Evolutionary conservation across 805 yeast genomes (phyloP), one percentile per base, ranked within the genome.

Genomic region (Candida nitratophila): DNA sequence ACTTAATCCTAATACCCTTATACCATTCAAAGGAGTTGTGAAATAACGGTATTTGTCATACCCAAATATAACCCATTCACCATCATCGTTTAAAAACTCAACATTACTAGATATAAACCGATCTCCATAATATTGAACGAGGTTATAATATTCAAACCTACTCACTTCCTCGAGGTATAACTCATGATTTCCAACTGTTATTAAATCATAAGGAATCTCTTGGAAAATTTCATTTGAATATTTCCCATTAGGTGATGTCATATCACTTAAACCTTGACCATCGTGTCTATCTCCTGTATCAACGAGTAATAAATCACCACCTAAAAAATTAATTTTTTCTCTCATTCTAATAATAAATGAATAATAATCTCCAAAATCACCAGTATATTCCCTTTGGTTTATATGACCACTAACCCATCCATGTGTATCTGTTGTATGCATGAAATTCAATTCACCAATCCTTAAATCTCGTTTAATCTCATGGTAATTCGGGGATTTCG

Each of bases 401-500:
- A 78, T 54, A 65, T 91, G 99, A 0, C 97, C 97, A 5, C 91
- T 81, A 50, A 84, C 77, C 99, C 99, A 93, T 1, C 93, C 97
- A 61, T 93, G 99, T 2, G 97, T 91, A 56, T 93, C 99, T 0
- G 99, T 93, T 1, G 98, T 90, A 56, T 91, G 98, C 22, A 91
- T 55, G 53, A 93, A 86, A 65, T 93, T 91, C 39, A 93, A 45
- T 44, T 81, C 77, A 0, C 90, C 89, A 75, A 89, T 72, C 11
- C 62, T 56, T 27, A 89, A 55, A n/a, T 76, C 74, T 42, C 93
- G 64, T 34, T 76, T 56, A 6, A 56, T 50, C 12, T 71, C 72
- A 37, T 63, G 46, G 33, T 56, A 61, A 14, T 59, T 54, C 5
- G 73, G 71, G 5, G 50, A 46, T 35, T 54, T 54, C 5, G 71